These are phyloP conservation scores for Macrolepiota fuliginosa DNA, from an alignment of 768 basidiomycete genomes.

Conservation along the genomic window DNA sequence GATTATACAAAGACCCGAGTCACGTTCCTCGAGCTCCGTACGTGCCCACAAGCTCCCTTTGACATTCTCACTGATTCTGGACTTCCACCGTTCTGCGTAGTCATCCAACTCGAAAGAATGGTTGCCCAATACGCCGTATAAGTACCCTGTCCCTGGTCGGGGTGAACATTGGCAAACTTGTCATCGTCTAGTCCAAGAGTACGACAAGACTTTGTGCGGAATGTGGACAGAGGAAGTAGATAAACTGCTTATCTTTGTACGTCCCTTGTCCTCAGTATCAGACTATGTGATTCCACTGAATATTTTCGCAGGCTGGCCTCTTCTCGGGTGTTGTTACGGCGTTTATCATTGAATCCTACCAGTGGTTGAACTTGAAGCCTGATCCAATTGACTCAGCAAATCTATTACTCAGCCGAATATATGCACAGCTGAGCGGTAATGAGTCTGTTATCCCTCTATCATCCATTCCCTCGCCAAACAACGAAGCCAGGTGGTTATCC, in stretches of 20 bases:
- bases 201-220: conserved; percentile 11
- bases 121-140: conserved; percentile 17
- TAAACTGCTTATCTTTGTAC: conserved; percentile 16
- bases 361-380: conserved; percentile 19
- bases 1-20: background rate
- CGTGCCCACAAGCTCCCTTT: background rate
- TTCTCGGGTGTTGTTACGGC: conserved; percentile 26
- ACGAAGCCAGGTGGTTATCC: background rate
- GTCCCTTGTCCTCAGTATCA: too few relatives aligned
- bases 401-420: background rate
- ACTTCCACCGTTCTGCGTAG: background rate
- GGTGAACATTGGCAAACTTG: conserved; percentile 25
- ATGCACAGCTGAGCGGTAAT: background rate
- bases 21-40: background rate
- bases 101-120: conserved; percentile 12
- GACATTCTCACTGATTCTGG: background rate
- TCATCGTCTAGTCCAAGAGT: conserved; percentile 11
- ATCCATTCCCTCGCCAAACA: background rate
- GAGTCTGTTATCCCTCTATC: too few relatives aligned
- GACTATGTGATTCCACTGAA: background rate
- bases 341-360: conserved; percentile 23
- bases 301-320: conserved; percentile 21
- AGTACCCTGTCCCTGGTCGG: conserved; percentile 16
- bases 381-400: conserved; percentile 15
- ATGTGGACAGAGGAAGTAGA: conserved; percentile 18